Base-by-base conservation (phyloP, 192 early-diverging fungal genomes). In the Glomus cerebriforme region DNA sequence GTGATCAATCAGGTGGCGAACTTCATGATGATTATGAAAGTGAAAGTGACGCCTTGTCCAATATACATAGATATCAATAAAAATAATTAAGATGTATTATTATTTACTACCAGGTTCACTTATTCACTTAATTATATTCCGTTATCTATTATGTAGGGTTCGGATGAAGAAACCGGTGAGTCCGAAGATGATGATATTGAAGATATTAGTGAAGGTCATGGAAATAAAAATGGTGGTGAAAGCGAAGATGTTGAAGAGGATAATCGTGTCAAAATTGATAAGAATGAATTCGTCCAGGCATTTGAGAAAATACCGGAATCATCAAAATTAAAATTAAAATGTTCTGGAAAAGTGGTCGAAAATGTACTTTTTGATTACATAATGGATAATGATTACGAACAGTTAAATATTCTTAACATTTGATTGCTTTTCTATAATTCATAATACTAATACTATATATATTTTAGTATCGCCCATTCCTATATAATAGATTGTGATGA, bases 401-500 rank as follows among this genome's bases (percentile, higher is more conserved):
- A 37, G 37, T 37, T 37, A 37, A 37, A 37, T 37, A 37, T 75
- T 60, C 19, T 10, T 26, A 63, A 75, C 19, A 37, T 75, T 75
- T 62, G 39, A 75, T 63, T 75, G n/a, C 4, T 75, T 35, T 75
- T 60, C 31, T 37, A 64, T 37, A 37, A 37, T 4, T 37, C 37
- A 37, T 37, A 37, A 75, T 75, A 75, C 59, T 75, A 43, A 75
- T 27, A 63, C 10, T 75, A 59, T 37, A 31, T 26, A 63, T 63
- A 63, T 63, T 63, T 75, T 62, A 75, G 73, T 62, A 59, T 47
- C 43, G 60, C 59, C 43, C 73, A 75, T 35, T 75, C 59, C 24
- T 75, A 75, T 62, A 75, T 75, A 17, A 43, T 75, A 37, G 27
- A 75, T 39, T 75, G 6, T 75, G 59, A 75, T 62, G 73, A 75